These are phyloP conservation scores for Stagonosporopsis vannaccii DNA, from an alignment of 2,329 filamentous ascomycete genomes.

Conservation along the genomic window DNA sequence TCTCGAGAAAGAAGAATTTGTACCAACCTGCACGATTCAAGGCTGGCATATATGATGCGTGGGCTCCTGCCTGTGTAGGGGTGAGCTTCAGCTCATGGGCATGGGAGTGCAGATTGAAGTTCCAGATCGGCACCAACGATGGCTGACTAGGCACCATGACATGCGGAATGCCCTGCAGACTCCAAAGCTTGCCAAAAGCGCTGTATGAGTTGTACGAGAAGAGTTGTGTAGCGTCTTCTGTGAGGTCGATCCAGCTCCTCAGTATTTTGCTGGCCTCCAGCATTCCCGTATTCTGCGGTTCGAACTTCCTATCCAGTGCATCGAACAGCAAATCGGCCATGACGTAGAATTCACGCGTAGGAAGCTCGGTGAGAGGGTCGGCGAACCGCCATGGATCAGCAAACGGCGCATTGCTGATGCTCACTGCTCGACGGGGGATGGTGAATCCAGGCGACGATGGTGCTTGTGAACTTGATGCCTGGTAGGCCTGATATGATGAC, in stretches of 20 bases:
- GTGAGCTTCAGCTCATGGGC: constrained; percentile 33
- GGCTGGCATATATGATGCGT: constrained; percentile 43
- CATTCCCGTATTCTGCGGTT: constrained; percentile 45
- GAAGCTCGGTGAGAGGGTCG: constrained; percentile 41
- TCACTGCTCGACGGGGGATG: constrained; percentile 40
- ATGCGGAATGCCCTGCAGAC: constrained; percentile 43
- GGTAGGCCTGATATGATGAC: constrained; percentile 40
- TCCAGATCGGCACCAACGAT: constrained; percentile 38
- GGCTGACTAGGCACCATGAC: constrained; percentile 43
- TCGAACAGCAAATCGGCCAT: constrained; percentile 47
- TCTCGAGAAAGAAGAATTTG: constrained; percentile 45
- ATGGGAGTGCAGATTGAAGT: constrained; percentile 37
- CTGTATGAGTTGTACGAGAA: constrained; percentile 39
- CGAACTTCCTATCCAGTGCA: constrained; percentile 42
- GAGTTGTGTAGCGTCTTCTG: constrained; percentile 36
- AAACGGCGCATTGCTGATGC: constrained; percentile 34
- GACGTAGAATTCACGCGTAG: constrained; percentile 47
- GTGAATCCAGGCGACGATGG: constrained; percentile 34
- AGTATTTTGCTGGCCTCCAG: constrained; percentile 45
- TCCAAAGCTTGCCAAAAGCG: constrained; percentile 45
- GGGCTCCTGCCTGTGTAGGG: constrained; percentile 12
- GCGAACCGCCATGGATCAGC: constrained; percentile 48
- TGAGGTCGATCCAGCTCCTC: constrained; percentile 40
- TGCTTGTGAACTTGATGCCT: constrained; percentile 24
- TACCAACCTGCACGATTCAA: constrained; percentile 48